These are phyloP conservation scores for Phytophthora europaea DNA, from an alignment of 352 stramenopile genomes.

Conservation along the genomic window DNA sequence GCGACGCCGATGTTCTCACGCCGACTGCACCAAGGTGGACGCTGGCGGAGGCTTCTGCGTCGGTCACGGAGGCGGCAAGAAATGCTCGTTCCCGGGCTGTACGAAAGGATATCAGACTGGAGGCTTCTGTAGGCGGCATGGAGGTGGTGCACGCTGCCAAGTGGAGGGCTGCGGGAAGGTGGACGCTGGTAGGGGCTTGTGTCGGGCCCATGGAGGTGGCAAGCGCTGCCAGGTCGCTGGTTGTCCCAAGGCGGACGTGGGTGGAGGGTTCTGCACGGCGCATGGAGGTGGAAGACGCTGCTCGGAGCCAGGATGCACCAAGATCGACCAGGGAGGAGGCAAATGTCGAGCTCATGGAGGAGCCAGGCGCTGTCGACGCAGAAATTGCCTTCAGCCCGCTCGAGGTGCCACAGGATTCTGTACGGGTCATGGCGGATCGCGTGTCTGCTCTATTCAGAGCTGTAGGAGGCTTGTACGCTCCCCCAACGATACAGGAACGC, in stretches of 20 bases:
- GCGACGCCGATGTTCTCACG: slow-evolving; percentile 62
- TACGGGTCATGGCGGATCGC: slow-evolving; percentile 69
- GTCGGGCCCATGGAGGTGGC: slow-evolving; percentile 77
- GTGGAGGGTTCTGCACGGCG: slow-evolving; percentile 82
- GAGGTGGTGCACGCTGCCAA: slow-evolving; percentile 81
- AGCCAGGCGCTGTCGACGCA: slow-evolving; percentile 62
- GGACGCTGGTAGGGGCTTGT: slow-evolving; percentile 79
- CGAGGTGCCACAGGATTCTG: slow-evolving; percentile 69
- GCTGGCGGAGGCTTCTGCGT: slow-evolving; percentile 86
- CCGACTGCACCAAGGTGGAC: slow-evolving; percentile 77
- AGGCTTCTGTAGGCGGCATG: slow-evolving; percentile 80
- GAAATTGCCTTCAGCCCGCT: slow-evolving; percentile 68
- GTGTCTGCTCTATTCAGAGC: slow-evolving; percentile 62
- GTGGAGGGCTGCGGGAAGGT: slow-evolving; percentile 80
- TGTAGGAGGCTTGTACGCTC: slow-evolving; percentile 73
- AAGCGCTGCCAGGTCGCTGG: slow-evolving; percentile 67
- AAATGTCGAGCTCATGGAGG: slow-evolving; percentile 85
- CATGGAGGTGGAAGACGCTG: slow-evolving; percentile 85
- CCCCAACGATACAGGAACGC: slow-evolving; percentile 36
- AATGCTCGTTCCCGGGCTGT: slow-evolving; percentile 78
- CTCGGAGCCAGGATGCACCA: slow-evolving; percentile 70
- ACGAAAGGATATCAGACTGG: slow-evolving; percentile 84
- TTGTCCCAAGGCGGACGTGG: slow-evolving; percentile 84
- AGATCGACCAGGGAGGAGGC: slow-evolving; percentile 86
- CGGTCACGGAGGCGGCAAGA: slow-evolving; percentile 85